These are phyloP conservation scores for Polyporus tsugae DNA, from an alignment of 1,284 basidiomycete species.

Conservation along the genomic window DNA sequence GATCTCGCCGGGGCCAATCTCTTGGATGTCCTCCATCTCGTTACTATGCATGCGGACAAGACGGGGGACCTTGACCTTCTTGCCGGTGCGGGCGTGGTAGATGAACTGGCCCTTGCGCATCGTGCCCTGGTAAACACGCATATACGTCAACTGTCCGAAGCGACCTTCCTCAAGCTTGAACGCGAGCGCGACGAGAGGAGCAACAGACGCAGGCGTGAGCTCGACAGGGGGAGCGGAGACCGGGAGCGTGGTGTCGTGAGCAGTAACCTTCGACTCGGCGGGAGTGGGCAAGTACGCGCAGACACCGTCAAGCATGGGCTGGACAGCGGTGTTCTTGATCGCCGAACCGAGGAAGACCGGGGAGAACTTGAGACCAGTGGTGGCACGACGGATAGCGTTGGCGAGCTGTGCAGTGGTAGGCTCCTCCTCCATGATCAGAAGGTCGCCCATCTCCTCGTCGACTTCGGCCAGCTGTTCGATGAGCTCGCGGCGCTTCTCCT, in stretches of 20 bases:
- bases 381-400: conserved; percentile 89
- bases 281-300: conserved; percentile 97
- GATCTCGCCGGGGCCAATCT: conserved; percentile 98
- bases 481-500: conserved; percentile 88
- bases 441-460: conserved; percentile 93
- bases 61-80: conserved; percentile 98
- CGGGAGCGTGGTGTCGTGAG: conserved; percentile 85
- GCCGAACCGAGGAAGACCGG: conserved; percentile 98
- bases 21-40: conserved; percentile 99
- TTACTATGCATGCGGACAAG: conserved; percentile 98
- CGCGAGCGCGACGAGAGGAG: conserved; percentile 92
- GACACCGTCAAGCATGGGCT: conserved; percentile 94
- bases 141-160: conserved; percentile 98
- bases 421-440: conserved; percentile 87
- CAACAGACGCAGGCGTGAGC: conserved; percentile 82
- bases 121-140: conserved; percentile 98
- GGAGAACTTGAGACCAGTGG: conserved; percentile 89
- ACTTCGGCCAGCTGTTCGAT: conserved; percentile 97
- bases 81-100: conserved; percentile 94
- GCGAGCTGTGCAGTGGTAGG: conserved; percentile 82
- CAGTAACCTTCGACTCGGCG: conserved; percentile 80
- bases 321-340: conserved; percentile 97
- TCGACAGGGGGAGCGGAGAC: conserved; percentile 73
- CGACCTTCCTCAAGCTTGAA: conserved; percentile 99
- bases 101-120: conserved; percentile 88